Base-by-base conservation (phyloP, 2,329 filamentous ascomycete genomes). In the Daldinia sp. region DNA sequence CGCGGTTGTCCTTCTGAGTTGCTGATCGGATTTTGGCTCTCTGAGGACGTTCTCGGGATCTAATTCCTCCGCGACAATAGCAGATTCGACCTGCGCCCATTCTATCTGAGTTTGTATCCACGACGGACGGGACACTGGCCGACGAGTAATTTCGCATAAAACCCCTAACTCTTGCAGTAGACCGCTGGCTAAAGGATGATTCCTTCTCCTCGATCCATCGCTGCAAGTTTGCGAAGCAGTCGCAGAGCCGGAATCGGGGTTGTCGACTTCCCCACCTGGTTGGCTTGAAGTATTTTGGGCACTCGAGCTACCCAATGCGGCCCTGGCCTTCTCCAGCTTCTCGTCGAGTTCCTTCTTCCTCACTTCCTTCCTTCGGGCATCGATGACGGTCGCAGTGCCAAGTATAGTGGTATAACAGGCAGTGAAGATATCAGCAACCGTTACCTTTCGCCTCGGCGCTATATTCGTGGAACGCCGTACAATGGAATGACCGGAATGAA, bases 341-440 rank as follows among this genome's bases (percentile, higher is more conserved):
- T 79, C 76, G 61, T 93, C 89, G 81, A 92, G 87, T 70, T 90
- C 85, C 68, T 82, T 83, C 53, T 86, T 84, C 69, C 88, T 83
- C 44, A 82, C 81, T 60, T 87, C 83, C 76, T 93, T 92, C 33
- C 81, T 77, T 30, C 83, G 81, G 5, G 87, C 86, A 77, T 93
- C 91, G 33, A 87, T 81, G 2, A 91, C 81, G 10, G 89, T 85
- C 1, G 89, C 90, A 1, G 88, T 87, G 4, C 88, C 90, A 74
- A 92, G 87, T 60, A 91, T 86, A 37, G 89, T 87, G 28, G 90
- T 90, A 75, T 92, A 93, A 77, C 86, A 87, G 42, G 90, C 87
- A 26, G 90, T 92, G 75, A 90, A 84, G 67, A 89, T 70, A 79
- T 89, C 82, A 79, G 85, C 80, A 74, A 83, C 78, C 44, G 82